phyloP scores from a whole-genome alignment of 352 stramenopile species.

The Pythium phragmitis region DNA sequence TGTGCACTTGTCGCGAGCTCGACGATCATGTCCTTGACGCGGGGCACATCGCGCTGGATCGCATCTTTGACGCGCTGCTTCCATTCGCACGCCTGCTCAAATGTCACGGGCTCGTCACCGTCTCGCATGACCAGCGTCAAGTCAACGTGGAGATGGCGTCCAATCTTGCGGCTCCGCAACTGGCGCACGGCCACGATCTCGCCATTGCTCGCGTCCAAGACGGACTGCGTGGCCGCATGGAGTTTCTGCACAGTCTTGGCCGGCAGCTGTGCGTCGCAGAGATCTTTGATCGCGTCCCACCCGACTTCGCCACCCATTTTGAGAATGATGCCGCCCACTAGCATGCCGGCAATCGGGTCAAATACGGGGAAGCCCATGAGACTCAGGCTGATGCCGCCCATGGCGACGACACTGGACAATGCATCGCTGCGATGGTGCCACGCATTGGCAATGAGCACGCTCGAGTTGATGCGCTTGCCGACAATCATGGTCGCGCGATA shows the following conservation, averaged over 20 bases:
- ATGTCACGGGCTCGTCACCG: conserved; percentile 22
- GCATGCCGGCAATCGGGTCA: conserved; percentile 65
- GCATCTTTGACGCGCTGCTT: conserved; percentile 54
- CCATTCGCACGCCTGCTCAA: conserved; percentile 50
- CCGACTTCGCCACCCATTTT: conserved; percentile 79
- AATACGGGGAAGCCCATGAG: conserved; percentile 61
- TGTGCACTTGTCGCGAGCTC: conserved; percentile 45
- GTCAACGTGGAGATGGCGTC: conserved; percentile 59
- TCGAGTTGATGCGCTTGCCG: conserved; percentile 88
- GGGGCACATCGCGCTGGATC: conserved; percentile 43
- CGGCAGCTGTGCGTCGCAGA: conserved; percentile 62
- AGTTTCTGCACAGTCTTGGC: conserved; percentile 38
- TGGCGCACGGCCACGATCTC: conserved; percentile 46
- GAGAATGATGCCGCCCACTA: conserved; percentile 70
- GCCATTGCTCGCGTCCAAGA: conserved; percentile 41
- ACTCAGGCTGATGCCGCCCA: conserved; percentile 62
- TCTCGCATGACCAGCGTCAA: conserved; percentile 49
- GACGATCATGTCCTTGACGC: conserved; percentile 64
- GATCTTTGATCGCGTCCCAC: conserved; percentile 52
- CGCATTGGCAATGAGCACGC: conserved; percentile 94
- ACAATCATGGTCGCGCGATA: conserved; percentile 92
- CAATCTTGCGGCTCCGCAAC: conserved; percentile 57
- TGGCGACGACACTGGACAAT: conserved; percentile 76
- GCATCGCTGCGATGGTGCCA: conserved; percentile 93
- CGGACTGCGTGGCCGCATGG: conserved; percentile 32